Conservation (phyloP, 2,329 filamentous ascomycete genomes). For the Botrytis fabae region DNA sequence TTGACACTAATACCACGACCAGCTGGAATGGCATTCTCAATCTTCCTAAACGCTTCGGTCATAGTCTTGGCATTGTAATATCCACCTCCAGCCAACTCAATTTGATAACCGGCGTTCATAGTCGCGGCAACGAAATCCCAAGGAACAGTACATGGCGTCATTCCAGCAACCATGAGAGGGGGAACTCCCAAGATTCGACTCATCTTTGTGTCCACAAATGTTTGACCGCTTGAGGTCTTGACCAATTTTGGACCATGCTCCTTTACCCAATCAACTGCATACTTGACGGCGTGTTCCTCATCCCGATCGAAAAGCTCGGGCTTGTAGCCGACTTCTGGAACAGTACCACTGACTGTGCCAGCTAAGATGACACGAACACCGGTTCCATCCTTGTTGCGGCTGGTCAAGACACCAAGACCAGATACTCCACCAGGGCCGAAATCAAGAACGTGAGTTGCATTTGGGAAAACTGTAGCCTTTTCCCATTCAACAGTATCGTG, state of each 20-base stretch:
- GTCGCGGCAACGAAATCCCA: constrained; percentile 92
- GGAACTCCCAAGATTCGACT: constrained; percentile 81
- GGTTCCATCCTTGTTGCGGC: constrained; percentile 98
- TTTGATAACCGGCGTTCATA: constrained; percentile 94
- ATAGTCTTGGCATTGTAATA: constrained; percentile 83
- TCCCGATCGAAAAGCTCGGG: constrained; percentile 96
- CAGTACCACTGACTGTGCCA: constrained; percentile 87
- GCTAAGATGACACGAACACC: constrained; percentile 95
- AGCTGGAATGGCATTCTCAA: constrained; percentile 79
- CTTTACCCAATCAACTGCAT: constrained; percentile 95
- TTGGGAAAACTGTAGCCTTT: constrained; percentile 84
- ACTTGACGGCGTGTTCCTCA: constrained; percentile 90
- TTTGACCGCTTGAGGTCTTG: constrained; percentile 84
- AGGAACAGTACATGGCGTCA: constrained; percentile 86
- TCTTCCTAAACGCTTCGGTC: constrained; percentile 79
- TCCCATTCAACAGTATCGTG: constrained; percentile 96
- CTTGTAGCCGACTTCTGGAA: constrained; percentile 94
- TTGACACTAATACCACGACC: constrained; percentile 88
- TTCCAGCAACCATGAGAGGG: constrained; percentile 87
- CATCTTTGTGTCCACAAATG: constrained; percentile 96
- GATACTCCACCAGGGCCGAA: constrained; percentile 97
- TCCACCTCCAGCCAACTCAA: constrained; percentile 85
- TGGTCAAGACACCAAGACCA: constrained; percentile 91
- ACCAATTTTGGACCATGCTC: constrained; percentile 92
- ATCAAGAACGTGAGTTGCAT: constrained; percentile 91